These are phyloP conservation scores for Fusarium nelsonii DNA, from an alignment of 2,329 filamentous ascomycete genomes.

Conservation along the genomic window DNA sequence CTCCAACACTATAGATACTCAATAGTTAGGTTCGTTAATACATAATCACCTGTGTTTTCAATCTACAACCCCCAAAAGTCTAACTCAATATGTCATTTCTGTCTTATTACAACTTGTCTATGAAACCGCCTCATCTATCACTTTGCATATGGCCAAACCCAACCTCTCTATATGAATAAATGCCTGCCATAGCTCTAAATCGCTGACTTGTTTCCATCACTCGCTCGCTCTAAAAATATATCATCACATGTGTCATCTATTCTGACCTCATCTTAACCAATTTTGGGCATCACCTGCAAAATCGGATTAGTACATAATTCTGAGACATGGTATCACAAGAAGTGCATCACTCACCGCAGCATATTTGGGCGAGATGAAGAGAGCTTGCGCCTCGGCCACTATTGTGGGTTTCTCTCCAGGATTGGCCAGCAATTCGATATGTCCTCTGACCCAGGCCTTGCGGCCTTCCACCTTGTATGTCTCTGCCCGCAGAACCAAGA, in stretches of 20 bases:
- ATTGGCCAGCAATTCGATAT: constrained; percentile 81
- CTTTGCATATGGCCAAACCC: neutral
- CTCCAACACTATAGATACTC: neutral
- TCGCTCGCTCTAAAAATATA: constrained; percentile 31
- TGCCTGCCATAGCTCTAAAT: constrained; percentile 6
- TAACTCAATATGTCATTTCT: constrained; percentile 9
- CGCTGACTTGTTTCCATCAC: constrained; percentile 23
- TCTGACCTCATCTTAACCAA: constrained; percentile 35
- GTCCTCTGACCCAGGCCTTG: constrained; percentile 93
- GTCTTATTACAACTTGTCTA: constrained; percentile 25
- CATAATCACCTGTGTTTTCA: neutral
- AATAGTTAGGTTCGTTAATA: neutral
- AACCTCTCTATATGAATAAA: constrained; percentile 19
- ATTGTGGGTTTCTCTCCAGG: constrained; percentile 72
- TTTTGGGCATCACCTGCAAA: constrained; percentile 51
- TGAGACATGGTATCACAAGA: neutral
- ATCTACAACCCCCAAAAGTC: neutral
- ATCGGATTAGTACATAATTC: constrained; percentile 8
- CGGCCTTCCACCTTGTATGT: constrained; percentile 90
- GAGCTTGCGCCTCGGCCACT: constrained; percentile 83
- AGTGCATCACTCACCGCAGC: constrained; percentile 71
- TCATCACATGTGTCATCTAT: constrained; percentile 24
- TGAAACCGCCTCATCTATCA: constrained; percentile 11
- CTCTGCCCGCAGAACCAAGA: constrained; percentile 81
- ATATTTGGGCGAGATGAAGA: constrained; percentile 90